Conservation (phyloP, 371 early-diverging fungal species). For the Saksenaea vasiformis region DNA sequence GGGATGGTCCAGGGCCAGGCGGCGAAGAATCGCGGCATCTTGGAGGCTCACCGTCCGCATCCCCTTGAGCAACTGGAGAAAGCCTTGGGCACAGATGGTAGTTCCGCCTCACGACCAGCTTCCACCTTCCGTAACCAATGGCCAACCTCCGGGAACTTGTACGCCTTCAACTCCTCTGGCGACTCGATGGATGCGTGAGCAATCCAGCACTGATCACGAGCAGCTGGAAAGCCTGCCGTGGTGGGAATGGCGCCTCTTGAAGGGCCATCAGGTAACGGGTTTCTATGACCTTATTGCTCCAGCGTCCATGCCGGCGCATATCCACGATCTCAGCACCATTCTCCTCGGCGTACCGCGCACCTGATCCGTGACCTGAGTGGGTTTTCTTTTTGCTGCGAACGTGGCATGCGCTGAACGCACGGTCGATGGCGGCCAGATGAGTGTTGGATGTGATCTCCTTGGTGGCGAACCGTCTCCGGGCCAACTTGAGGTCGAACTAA, state of each 20-base stretch:
- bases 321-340: neutral
- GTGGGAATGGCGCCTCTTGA: neutral
- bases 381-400: conserved; percentile 6
- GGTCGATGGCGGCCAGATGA: neutral
- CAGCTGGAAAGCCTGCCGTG: neutral
- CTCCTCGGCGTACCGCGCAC: conserved; percentile 4
- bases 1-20: neutral
- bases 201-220: neutral
- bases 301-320: conserved; percentile 2
- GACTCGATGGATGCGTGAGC: neutral
- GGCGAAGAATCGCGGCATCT: neutral
- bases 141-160: neutral
- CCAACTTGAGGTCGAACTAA: neutral
- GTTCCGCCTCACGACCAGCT: neutral
- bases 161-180: neutral
- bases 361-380: conserved; percentile 5
- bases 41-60: neutral
- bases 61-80: neutral
- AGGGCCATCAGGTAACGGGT: conserved; percentile 7
- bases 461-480: neutral
- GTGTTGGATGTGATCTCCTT: neutral
- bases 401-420: neutral
- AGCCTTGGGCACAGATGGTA: neutral
- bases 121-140: neutral
- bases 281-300: conserved; percentile 6